phyloP scores from a whole-genome alignment of 2,329 filamentous ascomycete genomes.

The Endocalyx cinctus region DNA sequence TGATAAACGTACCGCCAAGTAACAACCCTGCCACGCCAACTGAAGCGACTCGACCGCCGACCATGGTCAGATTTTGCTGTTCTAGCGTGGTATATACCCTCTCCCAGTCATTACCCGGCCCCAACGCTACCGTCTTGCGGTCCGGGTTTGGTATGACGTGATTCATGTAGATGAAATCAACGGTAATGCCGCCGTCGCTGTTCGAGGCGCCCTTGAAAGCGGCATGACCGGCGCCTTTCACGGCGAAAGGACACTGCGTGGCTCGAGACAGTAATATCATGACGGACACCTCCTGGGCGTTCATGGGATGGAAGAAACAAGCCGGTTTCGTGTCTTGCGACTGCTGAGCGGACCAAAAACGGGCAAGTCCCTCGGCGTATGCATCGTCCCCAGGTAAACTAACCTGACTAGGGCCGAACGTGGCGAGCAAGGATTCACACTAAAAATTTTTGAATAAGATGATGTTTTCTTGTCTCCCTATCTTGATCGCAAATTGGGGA shows the following conservation, averaged over 20 bases:
- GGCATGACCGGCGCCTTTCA: conserved; percentile 30
- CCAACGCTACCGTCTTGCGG: conserved; percentile 26
- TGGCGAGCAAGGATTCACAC: conserved; percentile 9
- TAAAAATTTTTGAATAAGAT: not conserved
- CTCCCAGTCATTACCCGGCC: conserved; percentile 32
- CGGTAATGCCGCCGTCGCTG: conserved; percentile 22
- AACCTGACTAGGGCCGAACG: conserved; percentile 8
- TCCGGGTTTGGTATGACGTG: conserved; percentile 17
- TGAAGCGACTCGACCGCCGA: conserved; percentile 31
- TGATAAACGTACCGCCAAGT: conserved; percentile 25
- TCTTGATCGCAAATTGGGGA: not conserved
- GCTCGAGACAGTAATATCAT: conserved; percentile 19
- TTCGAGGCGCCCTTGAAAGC: conserved; percentile 22
- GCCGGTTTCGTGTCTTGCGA: conserved; percentile 6
- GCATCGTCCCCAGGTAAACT: conserved; percentile 6
- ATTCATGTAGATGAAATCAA: conserved; percentile 22
- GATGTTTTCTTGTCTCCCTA: not conserved
- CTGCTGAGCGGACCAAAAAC: conserved; percentile 11
- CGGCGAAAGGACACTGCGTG: conserved; percentile 25
- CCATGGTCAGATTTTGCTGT: conserved; percentile 25
- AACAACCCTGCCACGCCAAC: conserved; percentile 36
- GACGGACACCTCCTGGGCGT: conserved; percentile 22
- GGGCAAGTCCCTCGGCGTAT: conserved; percentile 7
- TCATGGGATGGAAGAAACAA: conserved; percentile 21
- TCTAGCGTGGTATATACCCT: conserved; percentile 33